Evolutionary conservation across 2,329 filamentous ascomycete species (phyloP), one percentile per base, ranked within the genome.

Genomic region (Fusarium dlaminii): DNA sequence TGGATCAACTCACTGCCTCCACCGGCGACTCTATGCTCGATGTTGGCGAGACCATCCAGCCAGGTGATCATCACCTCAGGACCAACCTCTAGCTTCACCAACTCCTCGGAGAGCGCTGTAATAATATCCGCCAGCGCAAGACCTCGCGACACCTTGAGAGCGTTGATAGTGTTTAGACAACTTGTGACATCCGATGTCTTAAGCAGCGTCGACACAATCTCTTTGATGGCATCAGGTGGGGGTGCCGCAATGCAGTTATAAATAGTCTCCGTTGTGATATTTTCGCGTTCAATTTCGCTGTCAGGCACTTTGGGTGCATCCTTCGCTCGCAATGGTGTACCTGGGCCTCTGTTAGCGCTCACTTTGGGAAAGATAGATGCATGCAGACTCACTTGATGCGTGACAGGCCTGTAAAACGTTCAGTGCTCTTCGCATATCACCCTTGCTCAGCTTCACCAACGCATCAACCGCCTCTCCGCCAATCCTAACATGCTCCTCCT

Each of bases 161-260:
- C 91, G 80, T 96, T 96, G 82, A 99, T 91, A 0, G 94, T 97
- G 66, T 90, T 92, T 56, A 99, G 87, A 80, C 96, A 98, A 39
- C 93, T 94, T 3, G 93, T 97, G 55, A 99, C 93, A 80, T 99
- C 96, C 61, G 91, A 90, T 5, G 94, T 98, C 62, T 89, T 91
- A 34, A 98, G 89, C 37, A 99, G 87, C 1, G 94, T 97, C 74
- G 92, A 89, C 75, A 95, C 87, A 61, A 99, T 98, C 77, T 93
- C 90, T 74, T 90, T 88, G 79, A 98, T 94, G 78, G 98, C 96
- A 30, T 92, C 90, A 2, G 96, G 96, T 75, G 97, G 95, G 8
- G 96, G 96, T 4, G 96, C 96, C 14, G 96, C 96, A 80, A 99
- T 97, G 83, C 96, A 99, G 83, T 95, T 95, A 87, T 98, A 99